These are phyloP conservation scores for Coemansia sp. DNA, from an alignment of 192 early-diverging fungal species.

Conservation along the genomic window DNA sequence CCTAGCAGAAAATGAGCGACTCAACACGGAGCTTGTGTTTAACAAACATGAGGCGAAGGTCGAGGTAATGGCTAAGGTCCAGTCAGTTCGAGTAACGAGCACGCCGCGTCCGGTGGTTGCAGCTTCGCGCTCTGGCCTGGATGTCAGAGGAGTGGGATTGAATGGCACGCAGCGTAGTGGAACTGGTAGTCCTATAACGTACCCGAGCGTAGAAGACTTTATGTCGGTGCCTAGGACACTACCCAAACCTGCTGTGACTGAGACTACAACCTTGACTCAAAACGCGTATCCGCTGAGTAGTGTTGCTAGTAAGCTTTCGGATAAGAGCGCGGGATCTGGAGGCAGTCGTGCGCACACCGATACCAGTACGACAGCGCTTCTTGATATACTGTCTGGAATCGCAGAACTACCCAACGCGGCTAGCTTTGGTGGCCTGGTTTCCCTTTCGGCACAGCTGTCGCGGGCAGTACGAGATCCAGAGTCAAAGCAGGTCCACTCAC, in stretches of 20 bases:
- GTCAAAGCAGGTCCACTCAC: slow-evolving; percentile 2
- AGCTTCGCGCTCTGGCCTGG: slow-evolving; percentile 4
- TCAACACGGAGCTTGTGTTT: slow-evolving; percentile 43
- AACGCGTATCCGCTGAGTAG: slow-evolving; percentile 5
- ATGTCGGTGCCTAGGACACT: slow-evolving; percentile 24
- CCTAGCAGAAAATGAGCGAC: slow-evolving; percentile 39
- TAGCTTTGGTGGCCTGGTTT: slow-evolving; percentile 27
- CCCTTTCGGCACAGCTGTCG: slow-evolving; percentile 28
- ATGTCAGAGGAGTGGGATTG: neutral
- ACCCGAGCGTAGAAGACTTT: slow-evolving; percentile 44
- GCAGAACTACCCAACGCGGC: slow-evolving; percentile 20
- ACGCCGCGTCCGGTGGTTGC: neutral
- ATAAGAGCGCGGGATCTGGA: neutral
- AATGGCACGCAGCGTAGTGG: neutral
- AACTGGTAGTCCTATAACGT: slow-evolving; percentile 12
- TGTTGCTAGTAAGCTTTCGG: neutral
- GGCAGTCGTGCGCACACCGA: neutral
- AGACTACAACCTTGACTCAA: neutral
- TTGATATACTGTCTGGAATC: slow-evolving; percentile 30
- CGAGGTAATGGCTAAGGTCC: slow-evolving; percentile 16
- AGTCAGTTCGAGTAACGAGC: neutral
- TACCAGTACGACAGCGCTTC: slow-evolving; percentile 1
- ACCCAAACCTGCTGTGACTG: neutral
- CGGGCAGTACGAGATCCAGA: slow-evolving; percentile 14
- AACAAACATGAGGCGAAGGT: slow-evolving; percentile 42